phyloP scores from a whole-genome alignment of 208 protist species.

The Trypanosoma cruzi region DNA sequence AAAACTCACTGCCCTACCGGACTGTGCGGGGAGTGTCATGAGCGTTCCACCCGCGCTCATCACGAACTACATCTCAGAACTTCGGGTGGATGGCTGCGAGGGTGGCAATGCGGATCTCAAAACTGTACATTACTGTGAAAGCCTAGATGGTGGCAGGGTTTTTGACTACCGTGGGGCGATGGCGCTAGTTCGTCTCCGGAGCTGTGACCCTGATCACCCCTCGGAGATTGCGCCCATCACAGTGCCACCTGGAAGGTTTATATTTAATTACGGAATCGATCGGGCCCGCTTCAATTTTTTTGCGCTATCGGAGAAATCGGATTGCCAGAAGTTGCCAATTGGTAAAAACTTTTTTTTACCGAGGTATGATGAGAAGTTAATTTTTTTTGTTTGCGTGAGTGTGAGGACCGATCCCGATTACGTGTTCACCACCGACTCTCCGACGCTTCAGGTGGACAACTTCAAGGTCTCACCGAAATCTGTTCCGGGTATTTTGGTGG shows the following conservation, averaged over 20 bases:
- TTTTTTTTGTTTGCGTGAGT: conserved; percentile 63
- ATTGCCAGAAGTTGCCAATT: conserved; percentile 29
- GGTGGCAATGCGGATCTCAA: conserved; percentile 24
- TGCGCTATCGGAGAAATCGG: conserved; percentile 33
- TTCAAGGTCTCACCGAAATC: conserved; percentile 38
- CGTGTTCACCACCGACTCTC: conserved; percentile 52
- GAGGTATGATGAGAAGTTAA: conserved; percentile 29
- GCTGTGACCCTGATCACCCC: conserved; percentile 32
- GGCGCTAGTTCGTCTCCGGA: conserved; percentile 39
- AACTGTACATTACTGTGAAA: conserved; percentile 69
- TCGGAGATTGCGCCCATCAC: conserved; percentile 31
- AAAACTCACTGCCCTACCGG: conserved; percentile 34
- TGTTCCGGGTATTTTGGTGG: conserved; percentile 41
- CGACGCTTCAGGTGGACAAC: conserved; percentile 54
- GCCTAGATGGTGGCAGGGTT: conserved; percentile 27
- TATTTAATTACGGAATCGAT: conserved; percentile 53
- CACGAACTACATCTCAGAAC: conserved; percentile 27
- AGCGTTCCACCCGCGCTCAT: conserved; percentile 27
- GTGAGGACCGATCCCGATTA: conserved; percentile 23
- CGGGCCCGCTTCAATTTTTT: conserved; percentile 32
- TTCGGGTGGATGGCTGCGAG: conserved; percentile 39
- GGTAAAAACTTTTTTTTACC: conserved; percentile 41
- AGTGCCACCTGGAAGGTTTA: conserved; percentile 32
- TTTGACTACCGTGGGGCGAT: conserved; percentile 47
- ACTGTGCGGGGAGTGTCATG: conserved; percentile 40